A percentile compares a stretch with the other conserved stretches of the same genome.
These are phyloP conservation scores for Schizopora paradoxa DNA, from an alignment of 1,284 basidiomycete species.

Conservation along the genomic window DNA sequence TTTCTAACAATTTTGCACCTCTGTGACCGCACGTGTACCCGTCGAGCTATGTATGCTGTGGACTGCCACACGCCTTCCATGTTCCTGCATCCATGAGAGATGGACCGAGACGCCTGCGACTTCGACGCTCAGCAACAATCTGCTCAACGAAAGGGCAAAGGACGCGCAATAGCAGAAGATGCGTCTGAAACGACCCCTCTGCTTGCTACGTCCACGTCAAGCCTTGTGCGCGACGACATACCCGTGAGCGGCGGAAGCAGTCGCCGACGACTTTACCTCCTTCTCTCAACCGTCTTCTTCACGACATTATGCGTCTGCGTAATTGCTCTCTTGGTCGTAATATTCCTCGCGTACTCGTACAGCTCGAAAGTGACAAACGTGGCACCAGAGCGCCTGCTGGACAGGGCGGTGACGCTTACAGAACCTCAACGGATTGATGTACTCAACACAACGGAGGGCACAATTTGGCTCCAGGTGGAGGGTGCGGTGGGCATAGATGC, in stretches of 20 bases:
- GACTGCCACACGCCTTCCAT: no score
- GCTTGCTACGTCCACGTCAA: conserved; percentile 19
- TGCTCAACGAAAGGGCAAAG: conserved; percentile 26
- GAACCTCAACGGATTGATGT: conserved; percentile 60
- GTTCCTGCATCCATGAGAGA: no score
- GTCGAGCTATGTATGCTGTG: no score
- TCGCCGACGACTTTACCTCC: conserved; percentile 21
- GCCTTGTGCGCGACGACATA: conserved; percentile 12
- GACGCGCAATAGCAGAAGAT: conserved; percentile 25
- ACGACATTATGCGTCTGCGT: conserved; percentile 37
- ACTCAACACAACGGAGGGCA: conserved; percentile 55
- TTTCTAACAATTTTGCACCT: no score
- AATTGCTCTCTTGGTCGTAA: conserved; percentile 37
- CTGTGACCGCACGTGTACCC: no score
- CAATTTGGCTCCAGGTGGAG: conserved; percentile 54
- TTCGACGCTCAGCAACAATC: no score
- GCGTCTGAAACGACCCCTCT: conserved; percentile 30
- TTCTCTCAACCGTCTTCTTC: conserved; percentile 28
- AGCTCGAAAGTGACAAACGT: conserved; percentile 47
- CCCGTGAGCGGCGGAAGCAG: conserved; percentile 16
- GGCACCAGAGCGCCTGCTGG: conserved; percentile 53
- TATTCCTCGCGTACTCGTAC: conserved; percentile 57
- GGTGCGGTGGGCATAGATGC: conserved; percentile 60
- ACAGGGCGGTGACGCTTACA: conserved; percentile 47
- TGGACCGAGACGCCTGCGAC: no score